phyloP scores from a whole-genome alignment of 75 land plant species.

The Isoetes taiwanensis region DNA sequence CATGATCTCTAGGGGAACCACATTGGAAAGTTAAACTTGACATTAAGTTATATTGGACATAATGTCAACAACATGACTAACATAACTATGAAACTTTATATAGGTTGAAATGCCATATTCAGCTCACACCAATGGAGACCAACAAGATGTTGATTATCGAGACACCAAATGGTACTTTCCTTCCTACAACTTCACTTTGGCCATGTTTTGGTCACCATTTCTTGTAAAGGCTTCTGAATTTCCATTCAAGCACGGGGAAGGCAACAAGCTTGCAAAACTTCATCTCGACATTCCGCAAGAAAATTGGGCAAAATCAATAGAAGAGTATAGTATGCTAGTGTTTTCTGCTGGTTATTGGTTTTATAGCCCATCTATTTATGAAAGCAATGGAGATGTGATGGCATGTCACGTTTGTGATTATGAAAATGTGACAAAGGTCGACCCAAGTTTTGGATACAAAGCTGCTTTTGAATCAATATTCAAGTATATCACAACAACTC shows the following conservation, averaged over 20 bases:
- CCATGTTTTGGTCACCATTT: slow-evolving; percentile 3
- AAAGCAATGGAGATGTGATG: slow-evolving; percentile 29
- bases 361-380: background rate
- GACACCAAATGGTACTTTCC: background rate
- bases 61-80: too few species aligned
- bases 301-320: background rate
- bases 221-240: too few species aligned
- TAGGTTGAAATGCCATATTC: too few species aligned
- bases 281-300: background rate
- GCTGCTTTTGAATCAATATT: slow-evolving; percentile 30
- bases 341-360: background rate
- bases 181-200: slow-evolving; percentile 2
- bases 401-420: slow-evolving; percentile 70
- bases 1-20: too few species aligned
- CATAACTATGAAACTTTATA: too few species aligned
- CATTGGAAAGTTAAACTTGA: too few species aligned
- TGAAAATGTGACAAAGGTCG: slow-evolving; percentile 44
- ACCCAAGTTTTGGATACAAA: slow-evolving; percentile 49
- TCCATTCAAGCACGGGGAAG: background rate
- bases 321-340: background rate
- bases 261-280: background rate
- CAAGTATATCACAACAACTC: slow-evolving; percentile 21
- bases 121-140: too few species aligned
- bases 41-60: too few species aligned
- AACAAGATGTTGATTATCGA: too few species aligned